Evolutionary conservation across 2,329 filamentous ascomycete species (phyloP), one percentile per base, ranked within the genome.

Genomic region (Ophiocordyceps camponoti-saundersi): DNA sequence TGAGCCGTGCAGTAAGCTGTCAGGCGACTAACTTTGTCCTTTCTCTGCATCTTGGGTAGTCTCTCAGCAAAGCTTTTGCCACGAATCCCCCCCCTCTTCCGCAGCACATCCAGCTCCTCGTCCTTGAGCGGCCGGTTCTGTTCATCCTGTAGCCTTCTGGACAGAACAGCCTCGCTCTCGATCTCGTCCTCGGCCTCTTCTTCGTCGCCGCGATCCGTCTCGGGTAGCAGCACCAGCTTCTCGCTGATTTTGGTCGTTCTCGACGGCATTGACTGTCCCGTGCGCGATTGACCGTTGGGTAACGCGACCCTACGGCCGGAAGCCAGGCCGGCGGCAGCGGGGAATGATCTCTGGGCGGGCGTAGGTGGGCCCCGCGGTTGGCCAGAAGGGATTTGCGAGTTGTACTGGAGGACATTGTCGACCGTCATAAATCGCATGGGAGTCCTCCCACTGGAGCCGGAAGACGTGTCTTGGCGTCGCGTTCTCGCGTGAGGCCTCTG

Each of bases 1-100:
- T 95, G 86, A 1, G 92, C 90, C 0, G 88, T 96, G 63, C 90
- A 96, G 63, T 96, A 98, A 12, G 92, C 92, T 48, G 92, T 98
- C 47, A 96, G 77, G 50, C 92, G 76, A 30, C 90, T 82, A 49
- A 98, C 69, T 64, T 92, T 92, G 55, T 95, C 86, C 13, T 85
- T 82, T 48, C 92, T 73, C 59, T 90, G 79, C 21, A 83, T 75
- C 65, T 98, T 98, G 42, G 92, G 87, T 50, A 96, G 65, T 44
- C 92, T 77, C 65, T 98, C 92, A 6, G 92, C 92, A 64, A 95
- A 95, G 59, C 85, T 95, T 70, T 95, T 96, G 47, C 88, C 77
- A 45, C 65, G 72, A 48, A 70, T 77, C 47, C 70, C 78, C 54
- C 74, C 84, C 48, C 73, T 67, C 60, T 75, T 79, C 55, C 70